These are phyloP conservation scores for Hemisphaericaspora lyxosophila DNA, from an alignment of 1,139 yeast genomes.

Conservation along the genomic window DNA sequence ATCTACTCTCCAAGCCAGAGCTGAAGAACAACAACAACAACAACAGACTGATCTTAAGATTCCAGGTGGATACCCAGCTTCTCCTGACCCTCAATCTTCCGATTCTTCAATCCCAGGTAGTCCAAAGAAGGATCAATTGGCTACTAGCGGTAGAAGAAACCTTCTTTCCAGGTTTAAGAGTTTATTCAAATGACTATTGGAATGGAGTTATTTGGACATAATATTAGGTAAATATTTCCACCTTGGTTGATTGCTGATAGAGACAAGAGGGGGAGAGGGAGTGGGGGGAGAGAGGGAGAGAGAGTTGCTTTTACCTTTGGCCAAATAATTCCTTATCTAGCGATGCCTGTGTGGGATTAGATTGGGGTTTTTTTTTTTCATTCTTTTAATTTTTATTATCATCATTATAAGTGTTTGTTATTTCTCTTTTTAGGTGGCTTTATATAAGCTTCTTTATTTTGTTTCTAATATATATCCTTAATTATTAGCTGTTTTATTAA, in stretches of 20 bases:
- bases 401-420: no score
- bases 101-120: slow-evolving; percentile 6
- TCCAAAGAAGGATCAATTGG: slow-evolving; percentile 2
- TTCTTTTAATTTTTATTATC: not conserved
- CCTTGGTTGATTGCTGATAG: not conserved
- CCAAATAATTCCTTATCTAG: no score
- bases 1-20: slow-evolving; percentile 11
- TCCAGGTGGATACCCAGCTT: slow-evolving; percentile 27
- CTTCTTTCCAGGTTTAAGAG: slow-evolving; percentile 35
- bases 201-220: slow-evolving; percentile 1
- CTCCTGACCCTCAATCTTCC: slow-evolving; percentile 13
- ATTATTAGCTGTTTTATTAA: not conserved
- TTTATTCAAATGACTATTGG: slow-evolving; percentile 25
- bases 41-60: slow-evolving; percentile 14
- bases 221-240: slow-evolving; percentile 1
- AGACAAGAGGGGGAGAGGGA: no score
- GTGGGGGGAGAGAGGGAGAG: not conserved
- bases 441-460: not conserved
- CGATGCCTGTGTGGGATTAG: not conserved
- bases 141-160: slow-evolving; percentile 22
- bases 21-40: slow-evolving; percentile 4
- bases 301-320: no score
- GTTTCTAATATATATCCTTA: no score
- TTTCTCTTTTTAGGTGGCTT: no score
- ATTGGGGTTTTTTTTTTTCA: not conserved